Evolutionary conservation across 2,329 filamentous ascomycete genomes (phyloP).

Genomic region (Albophoma yamanashiensis): DNA sequence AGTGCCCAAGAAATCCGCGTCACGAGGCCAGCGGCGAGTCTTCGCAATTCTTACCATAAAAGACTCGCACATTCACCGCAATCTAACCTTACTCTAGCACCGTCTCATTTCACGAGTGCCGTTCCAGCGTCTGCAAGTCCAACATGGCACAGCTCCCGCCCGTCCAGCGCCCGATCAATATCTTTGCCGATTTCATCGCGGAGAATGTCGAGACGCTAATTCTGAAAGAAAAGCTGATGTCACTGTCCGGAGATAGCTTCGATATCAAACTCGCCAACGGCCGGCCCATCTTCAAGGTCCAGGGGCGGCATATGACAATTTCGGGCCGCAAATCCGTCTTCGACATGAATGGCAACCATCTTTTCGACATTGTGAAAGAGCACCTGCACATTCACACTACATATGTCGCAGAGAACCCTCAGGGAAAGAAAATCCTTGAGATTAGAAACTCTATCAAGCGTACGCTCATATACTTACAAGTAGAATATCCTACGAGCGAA

Average conservation of each 20-base stretch:
- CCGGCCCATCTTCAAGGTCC: slow-evolving; percentile 41
- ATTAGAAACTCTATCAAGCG: slow-evolving; percentile 34
- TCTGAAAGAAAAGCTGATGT: slow-evolving; percentile 51
- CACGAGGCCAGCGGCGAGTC: neutral
- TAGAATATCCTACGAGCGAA: neutral
- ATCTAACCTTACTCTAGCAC: neutral
- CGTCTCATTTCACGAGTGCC: neutral
- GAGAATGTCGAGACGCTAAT: slow-evolving; percentile 35
- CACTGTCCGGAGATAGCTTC: slow-evolving; percentile 53
- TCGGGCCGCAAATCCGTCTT: slow-evolving; percentile 44
- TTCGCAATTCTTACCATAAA: too few relatives aligned
- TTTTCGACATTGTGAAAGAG: slow-evolving; percentile 50
- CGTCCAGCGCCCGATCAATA: slow-evolving; percentile 21
- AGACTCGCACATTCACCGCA: neutral
- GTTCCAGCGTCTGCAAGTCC: neutral
- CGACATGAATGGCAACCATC: slow-evolving; percentile 39
- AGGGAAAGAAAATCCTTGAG: slow-evolving; percentile 37
- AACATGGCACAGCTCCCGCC: slow-evolving; percentile 15
- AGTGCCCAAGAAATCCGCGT: neutral
- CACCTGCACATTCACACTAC: slow-evolving; percentile 37
- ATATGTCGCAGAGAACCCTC: slow-evolving; percentile 35
- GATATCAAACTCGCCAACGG: slow-evolving; percentile 46
- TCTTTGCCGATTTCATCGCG: slow-evolving; percentile 28
- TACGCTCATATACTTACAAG: neutral
- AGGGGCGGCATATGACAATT: slow-evolving; percentile 42